Base-by-base conservation (phyloP, 306 rosid genomes). In the Luffa aegyptiaca region DNA sequence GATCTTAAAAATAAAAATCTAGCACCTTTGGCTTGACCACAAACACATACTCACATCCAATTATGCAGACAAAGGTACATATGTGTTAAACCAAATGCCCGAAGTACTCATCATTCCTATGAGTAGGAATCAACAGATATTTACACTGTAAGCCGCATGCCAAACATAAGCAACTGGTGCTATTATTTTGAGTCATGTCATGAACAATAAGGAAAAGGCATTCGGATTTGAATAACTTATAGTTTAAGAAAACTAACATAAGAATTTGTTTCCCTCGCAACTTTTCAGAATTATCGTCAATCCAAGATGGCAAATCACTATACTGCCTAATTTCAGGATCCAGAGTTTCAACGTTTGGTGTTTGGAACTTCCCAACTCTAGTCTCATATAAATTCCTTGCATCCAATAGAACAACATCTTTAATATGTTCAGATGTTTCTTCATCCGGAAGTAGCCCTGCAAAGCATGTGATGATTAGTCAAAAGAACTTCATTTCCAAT, bases 331-430 rank as follows among this genome's bases (percentile, higher is more conserved):
- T 91, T 80, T 84, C 84, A 0, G 98, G 97, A 86, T 92, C 96
- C 81, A 92, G 68, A 71, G 97, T 92, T 78, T 82, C 87, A 78
- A 95, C 86, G 80, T 90, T 86, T 26, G 97, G 97, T 21, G 80
- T 87, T 33, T 86, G 79, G 80, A 95, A 92, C 86, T 92, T 92
- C 84, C 98, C 98, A 75, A 95, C 89, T 85, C 98, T 90, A 14
- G 97, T 95, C 86, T 95, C 98, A 10, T 95, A 94, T 14, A 94
- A 81, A 87, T 94, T 94, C 85, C 98, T 91, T 37, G 97, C 97
- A 85, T 95, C 97, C 80, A 92, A 88, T 71, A 92, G 86, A 78
- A 95, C 95, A 79, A 89, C 81, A 46, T 75, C 86, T 31, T 79
- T 74, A 41, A 39, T 37, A 44, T 79, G 52, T 76, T 49, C 72